phyloP scores from a whole-genome alignment of 1,284 basidiomycete genomes.

The Cryptococcus maquisensis region DNA sequence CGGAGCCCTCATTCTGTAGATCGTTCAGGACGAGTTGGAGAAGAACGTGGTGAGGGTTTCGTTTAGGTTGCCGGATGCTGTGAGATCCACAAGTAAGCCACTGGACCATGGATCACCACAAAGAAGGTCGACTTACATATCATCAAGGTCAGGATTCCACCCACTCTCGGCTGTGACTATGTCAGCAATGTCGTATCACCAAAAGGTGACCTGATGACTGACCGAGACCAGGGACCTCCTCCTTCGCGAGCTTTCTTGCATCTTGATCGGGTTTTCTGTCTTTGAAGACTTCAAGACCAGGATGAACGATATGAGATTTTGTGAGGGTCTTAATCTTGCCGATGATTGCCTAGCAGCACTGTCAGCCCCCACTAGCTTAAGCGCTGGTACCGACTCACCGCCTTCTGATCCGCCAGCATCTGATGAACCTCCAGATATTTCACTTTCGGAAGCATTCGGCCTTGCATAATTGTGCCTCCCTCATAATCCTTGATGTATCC shows the following conservation, averaged over 20 bases:
- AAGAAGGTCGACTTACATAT: constrained; percentile 57
- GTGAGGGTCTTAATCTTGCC: constrained; percentile 85
- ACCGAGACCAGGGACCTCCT: constrained; percentile 80
- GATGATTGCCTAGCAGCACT: constrained; percentile 61
- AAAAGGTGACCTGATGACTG: constrained; percentile 35
- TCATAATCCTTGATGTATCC: constrained; percentile 99
- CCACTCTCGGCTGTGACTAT: constrained; percentile 69
- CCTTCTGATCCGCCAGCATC: constrained; percentile 76
- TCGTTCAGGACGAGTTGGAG: constrained; percentile 85
- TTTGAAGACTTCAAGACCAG: constrained; percentile 75
- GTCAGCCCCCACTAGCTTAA: background rate
- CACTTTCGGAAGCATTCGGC: constrained; percentile 85
- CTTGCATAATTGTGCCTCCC: constrained; percentile 99
- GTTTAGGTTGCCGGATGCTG: constrained; percentile 55
- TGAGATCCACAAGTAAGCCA: background rate
- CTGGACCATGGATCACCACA: background rate
- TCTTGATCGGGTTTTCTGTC: constrained; percentile 41
- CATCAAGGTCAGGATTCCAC: constrained; percentile 84
- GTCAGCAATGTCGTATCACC: background rate
- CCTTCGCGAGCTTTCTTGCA: constrained; percentile 41
- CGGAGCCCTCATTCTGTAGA: constrained; percentile 70
- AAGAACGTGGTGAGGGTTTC: constrained; percentile 56
- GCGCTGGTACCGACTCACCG: constrained; percentile 49
- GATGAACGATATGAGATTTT: constrained; percentile 78
- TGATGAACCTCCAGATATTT: constrained; percentile 81